Conservation (phyloP, 1,139 yeast genomes). For the Debaryomyces coudertii region DNA sequence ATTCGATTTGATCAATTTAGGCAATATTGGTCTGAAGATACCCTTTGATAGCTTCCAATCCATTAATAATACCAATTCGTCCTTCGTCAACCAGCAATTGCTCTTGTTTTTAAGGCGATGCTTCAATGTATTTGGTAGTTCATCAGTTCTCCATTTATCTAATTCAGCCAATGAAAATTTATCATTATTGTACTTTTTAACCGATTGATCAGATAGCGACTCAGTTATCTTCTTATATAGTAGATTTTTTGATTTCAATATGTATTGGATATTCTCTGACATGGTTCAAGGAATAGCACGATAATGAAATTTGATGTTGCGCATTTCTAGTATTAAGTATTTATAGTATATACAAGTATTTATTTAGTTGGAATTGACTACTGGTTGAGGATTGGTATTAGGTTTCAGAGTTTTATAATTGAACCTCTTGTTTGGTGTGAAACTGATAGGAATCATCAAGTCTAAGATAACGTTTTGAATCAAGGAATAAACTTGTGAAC, state of each 20-base stretch:
- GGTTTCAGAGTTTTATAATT: constrained; percentile 10
- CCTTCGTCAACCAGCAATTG: constrained; percentile 33
- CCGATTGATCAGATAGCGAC: constrained; percentile 20
- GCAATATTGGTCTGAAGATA: constrained; percentile 48
- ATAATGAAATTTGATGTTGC: background rate
- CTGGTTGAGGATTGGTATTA: constrained; percentile 5
- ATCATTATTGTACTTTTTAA: constrained; percentile 23
- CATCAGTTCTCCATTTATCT: constrained; percentile 37
- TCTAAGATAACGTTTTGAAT: constrained; percentile 77
- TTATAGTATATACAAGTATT: constrained; percentile 7
- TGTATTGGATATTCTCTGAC: constrained; percentile 8
- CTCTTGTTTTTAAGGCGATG: constrained; percentile 23
- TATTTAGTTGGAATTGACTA: constrained; percentile 3
- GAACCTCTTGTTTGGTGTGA: constrained; percentile 46
- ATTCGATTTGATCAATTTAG: constrained; percentile 45
- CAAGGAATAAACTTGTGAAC: constrained; percentile 77
- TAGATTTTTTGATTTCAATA: constrained; percentile 9
- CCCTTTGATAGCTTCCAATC: constrained; percentile 57
- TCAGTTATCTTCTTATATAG: constrained; percentile 14
- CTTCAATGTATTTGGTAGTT: constrained; percentile 30
- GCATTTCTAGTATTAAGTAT: constrained; percentile 3
- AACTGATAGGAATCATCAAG: constrained; percentile 60
- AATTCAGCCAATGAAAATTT: constrained; percentile 34
- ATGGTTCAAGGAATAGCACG: constrained; percentile 1
- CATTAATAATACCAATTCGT: constrained; percentile 44